Evolutionary conservation across 2,329 filamentous ascomycete genomes (phyloP).

Genomic region (Didymella pomorum): DNA sequence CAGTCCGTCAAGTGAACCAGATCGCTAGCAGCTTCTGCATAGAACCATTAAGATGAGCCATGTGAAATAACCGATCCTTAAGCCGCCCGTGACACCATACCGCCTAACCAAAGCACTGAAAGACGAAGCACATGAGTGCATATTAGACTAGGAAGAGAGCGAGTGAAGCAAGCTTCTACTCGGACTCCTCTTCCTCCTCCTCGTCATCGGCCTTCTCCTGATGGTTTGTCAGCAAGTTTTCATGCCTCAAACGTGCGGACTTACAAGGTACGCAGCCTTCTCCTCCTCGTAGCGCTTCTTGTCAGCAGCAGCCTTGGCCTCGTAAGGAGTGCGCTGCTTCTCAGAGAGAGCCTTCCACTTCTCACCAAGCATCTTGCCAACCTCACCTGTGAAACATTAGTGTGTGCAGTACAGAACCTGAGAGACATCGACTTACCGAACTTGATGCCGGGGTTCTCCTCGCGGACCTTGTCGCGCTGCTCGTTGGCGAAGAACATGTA

Average conservation of each 20-base stretch:
- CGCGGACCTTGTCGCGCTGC: conserved; percentile 96
- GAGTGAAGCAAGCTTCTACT: conserved; percentile 37
- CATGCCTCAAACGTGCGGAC: conserved; percentile 15
- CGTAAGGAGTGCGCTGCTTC: conserved; percentile 91
- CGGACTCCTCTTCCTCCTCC: conserved; percentile 54
- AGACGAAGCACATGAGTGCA: conserved; percentile 24
- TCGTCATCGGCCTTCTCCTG: conserved; percentile 28
- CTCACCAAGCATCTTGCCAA: conserved; percentile 97
- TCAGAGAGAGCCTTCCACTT: conserved; percentile 97
- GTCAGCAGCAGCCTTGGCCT: conserved; percentile 94
- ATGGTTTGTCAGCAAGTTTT: conserved; percentile 22
- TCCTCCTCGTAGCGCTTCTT: conserved; percentile 99
- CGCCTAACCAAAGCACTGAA: conserved; percentile 27
- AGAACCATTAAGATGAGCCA: conserved; percentile 38
- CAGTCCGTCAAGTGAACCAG: conserved; percentile 33
- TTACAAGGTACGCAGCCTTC: conserved; percentile 76
- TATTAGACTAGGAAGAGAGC: conserved; percentile 22
- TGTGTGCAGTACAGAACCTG: not conserved
- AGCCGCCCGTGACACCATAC: conserved; percentile 37
- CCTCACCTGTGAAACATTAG: conserved; percentile 71
- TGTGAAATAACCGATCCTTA: conserved; percentile 36
- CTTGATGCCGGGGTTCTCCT: conserved; percentile 96
- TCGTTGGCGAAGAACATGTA: conserved; percentile 99
- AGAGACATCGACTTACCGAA: conserved; percentile 71
- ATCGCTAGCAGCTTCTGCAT: conserved; percentile 37